Evolutionary conservation across 257 asterid genomes (phyloP), one percentile per base, ranked within the genome.

Genomic region (Pogostemon cablin): DNA sequence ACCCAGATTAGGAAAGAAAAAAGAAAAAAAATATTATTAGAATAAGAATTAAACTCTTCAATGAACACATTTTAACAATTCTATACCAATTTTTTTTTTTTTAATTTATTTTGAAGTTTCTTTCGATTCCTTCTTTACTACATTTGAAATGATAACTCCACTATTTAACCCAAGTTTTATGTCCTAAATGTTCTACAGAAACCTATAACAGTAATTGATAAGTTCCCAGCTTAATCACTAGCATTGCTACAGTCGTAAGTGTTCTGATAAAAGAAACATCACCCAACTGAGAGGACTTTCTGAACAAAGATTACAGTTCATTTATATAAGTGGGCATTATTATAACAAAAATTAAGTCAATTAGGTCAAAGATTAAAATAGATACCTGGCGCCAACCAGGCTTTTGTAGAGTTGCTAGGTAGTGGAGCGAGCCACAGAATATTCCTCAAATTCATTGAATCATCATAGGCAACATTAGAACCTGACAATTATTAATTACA

Each of bases 401-500:
- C 75, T 17, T 73, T 62, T 0, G 81, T 47, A 32, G 92, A 85
- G 80, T 54, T 72, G 82, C 92, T 83, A 65, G 97, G 95, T 71
- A 90, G 74, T 3, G 98, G 98, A 80, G 98, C 97, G 55, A 93
- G 93, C 98, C 98, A 93, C 74, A 93, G 73, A 73, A 93, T 87
- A 78, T 93, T 93, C 61, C 98, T 87, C 78, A 93, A 79, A 81
- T 93, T 88, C 92, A 93, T 93, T 61, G 87, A 83, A 77, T 90
- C 85, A 43, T 93, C 96, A 44, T 88, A 90, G 17, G 87, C 61
- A 55, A 87, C 91, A 69, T 87, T 77, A 72, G 96, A 87, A 60
- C 97, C 98, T 90, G 92, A 40, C 53, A 78, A 61, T 68, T 67
- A 65, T 58, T 52, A 74, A 48, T 62, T 55, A 57, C 74, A 63